These are phyloP conservation scores for Cafeteria roenbergensis DNA, from an alignment of 108 stramenopile genomes.

Conservation along the genomic window DNA sequence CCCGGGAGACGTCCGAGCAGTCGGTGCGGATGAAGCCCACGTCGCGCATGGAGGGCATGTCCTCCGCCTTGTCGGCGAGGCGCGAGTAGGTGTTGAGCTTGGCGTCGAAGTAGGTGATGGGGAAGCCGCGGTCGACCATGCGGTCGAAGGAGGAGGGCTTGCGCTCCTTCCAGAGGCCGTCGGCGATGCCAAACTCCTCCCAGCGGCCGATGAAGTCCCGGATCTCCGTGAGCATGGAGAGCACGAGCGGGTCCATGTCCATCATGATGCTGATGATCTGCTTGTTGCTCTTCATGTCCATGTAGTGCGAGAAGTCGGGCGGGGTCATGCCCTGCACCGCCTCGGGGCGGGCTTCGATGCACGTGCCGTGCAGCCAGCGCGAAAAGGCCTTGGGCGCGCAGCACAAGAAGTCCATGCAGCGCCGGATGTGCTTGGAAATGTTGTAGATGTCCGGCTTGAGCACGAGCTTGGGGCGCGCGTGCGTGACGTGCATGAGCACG, in stretches of 20 bases:
- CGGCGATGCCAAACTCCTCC: conserved; percentile 43
- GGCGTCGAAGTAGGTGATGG: conserved; percentile 39
- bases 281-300: conserved; percentile 43
- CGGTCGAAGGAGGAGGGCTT: conserved; percentile 32
- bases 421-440: conserved; percentile 42
- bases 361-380: conserved; percentile 59
- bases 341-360: conserved; percentile 32
- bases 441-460: conserved; percentile 38
- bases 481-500: conserved; percentile 32
- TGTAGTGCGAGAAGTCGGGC: conserved; percentile 49
- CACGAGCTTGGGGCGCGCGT: conserved; percentile 45
- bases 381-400: conserved; percentile 39
- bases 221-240: conserved; percentile 28
- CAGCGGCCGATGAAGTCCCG: conserved; percentile 41
- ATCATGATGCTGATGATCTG: conserved; percentile 44
- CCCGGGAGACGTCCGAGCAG: conserved; percentile 36
- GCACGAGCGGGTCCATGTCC: conserved; percentile 29
- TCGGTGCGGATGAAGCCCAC: conserved; percentile 53
- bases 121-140: conserved; percentile 30
- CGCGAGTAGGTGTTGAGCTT: conserved; percentile 27
- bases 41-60: conserved; percentile 26
- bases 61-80: conserved; percentile 24
- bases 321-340: conserved; percentile 38
- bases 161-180: conserved; percentile 49
- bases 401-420: conserved; percentile 35